These are phyloP conservation scores for Ogataea ganodermae DNA, from an alignment of 805 yeast species.

Conservation along the genomic window DNA sequence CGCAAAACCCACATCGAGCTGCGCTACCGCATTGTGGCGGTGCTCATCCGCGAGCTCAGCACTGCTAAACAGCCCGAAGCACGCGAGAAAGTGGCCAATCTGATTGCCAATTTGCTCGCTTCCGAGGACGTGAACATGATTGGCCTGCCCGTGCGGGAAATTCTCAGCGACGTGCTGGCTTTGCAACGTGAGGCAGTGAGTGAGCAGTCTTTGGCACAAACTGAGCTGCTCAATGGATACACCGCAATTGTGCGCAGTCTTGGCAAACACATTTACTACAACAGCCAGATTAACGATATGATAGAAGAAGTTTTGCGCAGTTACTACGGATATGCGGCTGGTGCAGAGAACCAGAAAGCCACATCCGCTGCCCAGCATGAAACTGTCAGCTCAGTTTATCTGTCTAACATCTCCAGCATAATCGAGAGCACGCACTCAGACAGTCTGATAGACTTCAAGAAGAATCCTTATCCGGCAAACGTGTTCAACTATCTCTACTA, in stretches of 20 bases:
- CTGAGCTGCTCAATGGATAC: slow-evolving; percentile 44
- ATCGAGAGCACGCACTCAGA: slow-evolving; percentile 30
- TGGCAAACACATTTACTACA: slow-evolving; percentile 78
- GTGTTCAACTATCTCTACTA: slow-evolving; percentile 45
- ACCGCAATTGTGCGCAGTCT: slow-evolving; percentile 65
- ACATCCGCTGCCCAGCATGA: neutral
- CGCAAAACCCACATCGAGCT: slow-evolving; percentile 61
- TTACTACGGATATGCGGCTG: slow-evolving; percentile 28
- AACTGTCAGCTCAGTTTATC: slow-evolving; percentile 22
- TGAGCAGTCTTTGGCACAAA: slow-evolving; percentile 20
- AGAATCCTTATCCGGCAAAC: slow-evolving; percentile 45
- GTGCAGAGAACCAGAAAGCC: neutral
- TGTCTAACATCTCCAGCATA: slow-evolving; percentile 31
- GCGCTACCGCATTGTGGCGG: slow-evolving; percentile 32
- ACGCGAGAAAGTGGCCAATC: slow-evolving; percentile 25
- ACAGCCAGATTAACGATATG: slow-evolving; percentile 84
- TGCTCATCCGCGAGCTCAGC: slow-evolving; percentile 58
- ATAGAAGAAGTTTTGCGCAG: slow-evolving; percentile 62
- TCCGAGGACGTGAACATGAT: slow-evolving; percentile 76
- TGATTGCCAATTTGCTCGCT: slow-evolving; percentile 54
- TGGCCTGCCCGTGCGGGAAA: slow-evolving; percentile 83
- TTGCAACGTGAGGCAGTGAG: slow-evolving; percentile 42
- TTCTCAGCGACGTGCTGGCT: slow-evolving; percentile 57
- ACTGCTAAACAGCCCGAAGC: slow-evolving; percentile 16
- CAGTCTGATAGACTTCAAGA: slow-evolving; percentile 36